Conservation (phyloP, 139 green algal genomes). For the Chlorella sp. region DNA sequence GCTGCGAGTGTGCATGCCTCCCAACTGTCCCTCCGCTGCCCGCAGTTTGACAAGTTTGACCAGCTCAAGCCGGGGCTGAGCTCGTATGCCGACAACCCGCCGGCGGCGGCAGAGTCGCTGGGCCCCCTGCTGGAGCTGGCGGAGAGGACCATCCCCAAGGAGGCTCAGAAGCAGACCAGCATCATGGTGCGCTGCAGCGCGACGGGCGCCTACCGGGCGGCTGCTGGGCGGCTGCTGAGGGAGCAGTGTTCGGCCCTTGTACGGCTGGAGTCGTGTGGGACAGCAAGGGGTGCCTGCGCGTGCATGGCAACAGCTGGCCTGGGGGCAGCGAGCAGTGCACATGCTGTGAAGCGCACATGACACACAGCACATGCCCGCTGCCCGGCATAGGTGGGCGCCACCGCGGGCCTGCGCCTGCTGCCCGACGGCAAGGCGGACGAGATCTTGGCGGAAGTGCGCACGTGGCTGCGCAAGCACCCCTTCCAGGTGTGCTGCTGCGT, state of each 20-base stretch:
- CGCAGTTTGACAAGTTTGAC: slow-evolving; percentile 86
- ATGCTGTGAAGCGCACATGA: too few relatives aligned
- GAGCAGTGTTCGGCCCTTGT: too few relatives aligned
- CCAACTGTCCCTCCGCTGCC: too few relatives aligned
- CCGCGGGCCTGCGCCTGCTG: slow-evolving; percentile 94
- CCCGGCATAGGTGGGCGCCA: slow-evolving; percentile 85
- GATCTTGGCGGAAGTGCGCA: slow-evolving; percentile 84
- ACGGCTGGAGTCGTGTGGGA: too few relatives aligned
- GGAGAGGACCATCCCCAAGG: slow-evolving; percentile 57
- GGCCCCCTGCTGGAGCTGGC: slow-evolving; percentile 86
- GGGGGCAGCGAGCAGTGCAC: too few relatives aligned
- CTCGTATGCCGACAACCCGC: slow-evolving; percentile 81
- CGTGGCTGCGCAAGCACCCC: slow-evolving; percentile 55
- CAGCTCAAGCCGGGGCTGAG: slow-evolving; percentile 96
- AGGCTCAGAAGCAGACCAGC: neutral
- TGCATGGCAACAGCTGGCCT: too few relatives aligned
- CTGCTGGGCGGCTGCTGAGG: too few relatives aligned
- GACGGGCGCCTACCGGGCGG: too few relatives aligned
- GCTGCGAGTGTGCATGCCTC: too few relatives aligned
- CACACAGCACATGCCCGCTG: too few relatives aligned
- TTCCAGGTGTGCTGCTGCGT: slow-evolving; percentile 68
- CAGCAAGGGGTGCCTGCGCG: too few relatives aligned
- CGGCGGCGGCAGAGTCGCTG: slow-evolving; percentile 80
- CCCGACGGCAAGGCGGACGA: slow-evolving; percentile 85
- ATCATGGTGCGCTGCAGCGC: neutral